Conservation (phyloP, 2,329 filamentous ascomycete genomes). For the Cordyceps fumosorosea region DNA sequence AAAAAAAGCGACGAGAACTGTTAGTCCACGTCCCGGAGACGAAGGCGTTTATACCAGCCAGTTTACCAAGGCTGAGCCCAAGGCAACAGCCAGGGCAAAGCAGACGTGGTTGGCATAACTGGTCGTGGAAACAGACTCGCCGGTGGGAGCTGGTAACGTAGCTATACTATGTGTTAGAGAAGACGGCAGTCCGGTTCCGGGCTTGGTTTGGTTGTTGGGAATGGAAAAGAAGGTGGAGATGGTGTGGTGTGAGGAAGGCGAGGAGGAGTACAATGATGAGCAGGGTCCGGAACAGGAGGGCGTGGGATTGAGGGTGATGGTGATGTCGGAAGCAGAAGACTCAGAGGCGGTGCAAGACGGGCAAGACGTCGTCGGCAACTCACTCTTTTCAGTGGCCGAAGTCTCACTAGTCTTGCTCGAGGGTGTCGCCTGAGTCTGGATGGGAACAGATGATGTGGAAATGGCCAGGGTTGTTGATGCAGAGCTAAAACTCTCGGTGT, state of each 20-base stretch:
- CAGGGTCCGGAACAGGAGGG: not conserved
- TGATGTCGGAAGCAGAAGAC: constrained; percentile 5
- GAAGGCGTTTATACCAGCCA: not conserved
- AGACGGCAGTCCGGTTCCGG: constrained; percentile 2
- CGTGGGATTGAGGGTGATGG: constrained; percentile 4
- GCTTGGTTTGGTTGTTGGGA: constrained; percentile 7
- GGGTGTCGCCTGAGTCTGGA: not conserved
- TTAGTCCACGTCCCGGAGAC: not conserved
- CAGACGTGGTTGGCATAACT: constrained; percentile 1
- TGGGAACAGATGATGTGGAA: not conserved
- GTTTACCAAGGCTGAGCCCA: constrained; percentile 2
- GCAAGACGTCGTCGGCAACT: constrained; percentile 8
- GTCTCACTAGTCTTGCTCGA: constrained; percentile 2
- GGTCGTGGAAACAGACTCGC: not conserved
- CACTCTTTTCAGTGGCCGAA: constrained; percentile 6
- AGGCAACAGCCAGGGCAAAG: constrained; percentile 3
- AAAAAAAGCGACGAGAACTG: constrained; percentile 12
- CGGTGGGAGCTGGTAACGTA: constrained; percentile 8
- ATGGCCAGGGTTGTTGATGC: not conserved
- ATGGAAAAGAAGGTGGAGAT: constrained; percentile 2
- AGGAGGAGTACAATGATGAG: constrained; percentile 1
- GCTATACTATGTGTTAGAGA: constrained; percentile 12
- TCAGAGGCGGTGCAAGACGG: constrained; percentile 2
- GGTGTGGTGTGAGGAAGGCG: not conserved
- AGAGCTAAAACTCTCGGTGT: constrained; percentile 4